These are phyloP conservation scores for Pestalotiopsis fici DNA, from an alignment of 2,329 filamentous ascomycete species.

Conservation along the genomic window DNA sequence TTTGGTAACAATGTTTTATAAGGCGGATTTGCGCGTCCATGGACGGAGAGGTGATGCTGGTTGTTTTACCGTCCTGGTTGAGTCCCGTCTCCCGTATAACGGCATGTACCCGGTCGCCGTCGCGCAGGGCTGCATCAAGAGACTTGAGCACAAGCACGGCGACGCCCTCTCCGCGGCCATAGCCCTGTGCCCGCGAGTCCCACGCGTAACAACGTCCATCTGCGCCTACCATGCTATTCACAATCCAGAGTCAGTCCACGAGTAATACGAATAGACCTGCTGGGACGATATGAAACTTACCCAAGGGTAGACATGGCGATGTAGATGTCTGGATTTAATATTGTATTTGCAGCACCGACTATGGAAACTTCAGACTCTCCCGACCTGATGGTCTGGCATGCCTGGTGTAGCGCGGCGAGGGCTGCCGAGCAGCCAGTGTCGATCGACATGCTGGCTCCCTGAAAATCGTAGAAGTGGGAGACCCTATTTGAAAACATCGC, in stretches of 20 bases:
- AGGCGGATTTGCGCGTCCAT: slow-evolving; percentile 31
- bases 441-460: slow-evolving; percentile 19
- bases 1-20: slow-evolving; percentile 29
- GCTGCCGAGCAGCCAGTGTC: slow-evolving; percentile 32
- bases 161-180: slow-evolving; percentile 50
- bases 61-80: slow-evolving; percentile 37
- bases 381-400: slow-evolving; percentile 19
- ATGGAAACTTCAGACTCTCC: slow-evolving; percentile 18
- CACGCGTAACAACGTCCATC: slow-evolving; percentile 30
- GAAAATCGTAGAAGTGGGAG: background rate
- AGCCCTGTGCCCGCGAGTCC: slow-evolving; percentile 46
- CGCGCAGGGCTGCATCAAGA: slow-evolving; percentile 42
- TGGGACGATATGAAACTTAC: too few species aligned
- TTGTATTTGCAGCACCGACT: slow-evolving; percentile 12
- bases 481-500: background rate
- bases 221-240: slow-evolving; percentile 22
- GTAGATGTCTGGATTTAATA: too few species aligned
- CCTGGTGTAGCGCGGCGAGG: slow-evolving; percentile 28
- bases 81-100: slow-evolving; percentile 30
- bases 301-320: too few species aligned
- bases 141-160: slow-evolving; percentile 46
- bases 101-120: slow-evolving; percentile 41
- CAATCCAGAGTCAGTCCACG: too few species aligned
- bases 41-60: slow-evolving; percentile 46
- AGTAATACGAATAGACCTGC: too few species aligned